These are phyloP conservation scores for Neurospora sp. DNA, from an alignment of 495 filamentous ascomycete genomes.

Conservation along the genomic window DNA sequence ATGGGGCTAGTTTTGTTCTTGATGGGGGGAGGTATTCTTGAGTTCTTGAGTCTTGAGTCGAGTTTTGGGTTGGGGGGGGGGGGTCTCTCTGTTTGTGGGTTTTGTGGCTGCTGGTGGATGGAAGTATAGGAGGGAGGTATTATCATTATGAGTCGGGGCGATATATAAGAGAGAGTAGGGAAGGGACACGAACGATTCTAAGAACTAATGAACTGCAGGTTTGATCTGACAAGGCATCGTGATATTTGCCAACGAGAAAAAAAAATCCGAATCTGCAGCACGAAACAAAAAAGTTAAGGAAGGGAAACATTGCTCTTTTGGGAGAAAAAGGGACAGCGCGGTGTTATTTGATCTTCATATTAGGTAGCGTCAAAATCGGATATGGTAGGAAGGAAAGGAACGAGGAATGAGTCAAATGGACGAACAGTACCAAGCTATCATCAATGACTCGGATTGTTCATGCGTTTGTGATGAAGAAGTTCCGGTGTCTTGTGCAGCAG, in stretches of 20 bases:
- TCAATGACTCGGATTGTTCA: neutral
- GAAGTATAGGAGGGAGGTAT: neutral
- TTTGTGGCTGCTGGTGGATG: neutral
- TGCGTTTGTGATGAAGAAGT: neutral
- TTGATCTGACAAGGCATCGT: neutral
- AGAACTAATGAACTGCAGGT: neutral
- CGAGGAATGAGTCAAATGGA: neutral
- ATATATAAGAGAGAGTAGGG: neutral
- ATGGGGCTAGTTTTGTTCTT: constrained; percentile 21
- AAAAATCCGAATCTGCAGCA: neutral
- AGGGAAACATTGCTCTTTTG: neutral
- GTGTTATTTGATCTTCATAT: neutral
- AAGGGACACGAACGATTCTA: neutral
- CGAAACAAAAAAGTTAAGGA: neutral
- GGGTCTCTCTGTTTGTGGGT: neutral
- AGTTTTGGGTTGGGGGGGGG: neutral
- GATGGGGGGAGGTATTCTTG: constrained; percentile 15
- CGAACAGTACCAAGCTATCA: neutral
- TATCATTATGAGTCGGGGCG: neutral
- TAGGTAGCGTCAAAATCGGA: neutral
- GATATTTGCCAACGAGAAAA: neutral
- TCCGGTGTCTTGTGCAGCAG: neutral
- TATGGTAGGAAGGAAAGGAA: neutral
- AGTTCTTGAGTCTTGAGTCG: neutral
- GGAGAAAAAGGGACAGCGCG: neutral